Percentiles rank a stretch among this genome's conserved stretches.
Conservation (phyloP, 2,329 filamentous ascomycete species). For the Pyrenophora seminiperda region DNA sequence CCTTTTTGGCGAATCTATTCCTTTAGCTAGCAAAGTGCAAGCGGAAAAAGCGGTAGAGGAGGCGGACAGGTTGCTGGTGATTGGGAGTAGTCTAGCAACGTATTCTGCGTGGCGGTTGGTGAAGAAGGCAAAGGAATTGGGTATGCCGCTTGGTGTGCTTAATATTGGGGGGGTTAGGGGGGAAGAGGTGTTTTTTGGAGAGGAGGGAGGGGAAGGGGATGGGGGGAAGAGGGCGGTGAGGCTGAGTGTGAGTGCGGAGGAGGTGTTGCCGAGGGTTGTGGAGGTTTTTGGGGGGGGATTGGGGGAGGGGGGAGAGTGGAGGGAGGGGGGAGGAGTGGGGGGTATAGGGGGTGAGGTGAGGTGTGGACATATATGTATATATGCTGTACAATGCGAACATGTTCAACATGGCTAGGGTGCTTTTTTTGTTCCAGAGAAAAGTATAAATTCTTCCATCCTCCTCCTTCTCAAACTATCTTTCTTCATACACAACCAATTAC, state of each 20-base stretch:
- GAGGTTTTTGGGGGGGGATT: slow-evolving; percentile 29
- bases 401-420: too few species aligned
- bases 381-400: too few species aligned
- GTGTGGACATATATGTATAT: too few species aligned
- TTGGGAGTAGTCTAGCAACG: slow-evolving; percentile 90
- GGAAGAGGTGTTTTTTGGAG: slow-evolving; percentile 72
- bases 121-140: slow-evolving; percentile 78
- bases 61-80: slow-evolving; percentile 71
- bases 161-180: slow-evolving; percentile 86
- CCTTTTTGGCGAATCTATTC: slow-evolving; percentile 95
- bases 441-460: too few species aligned
- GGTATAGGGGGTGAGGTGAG: too few species aligned
- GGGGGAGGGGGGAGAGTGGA: background rate
- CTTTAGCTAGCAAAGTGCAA: slow-evolving; percentile 67
- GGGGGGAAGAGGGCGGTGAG: slow-evolving; percentile 48
- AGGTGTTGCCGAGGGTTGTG: slow-evolving; percentile 42
- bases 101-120: slow-evolving; percentile 93
- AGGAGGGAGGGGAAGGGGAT: slow-evolving; percentile 57
- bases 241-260: slow-evolving; percentile 49
- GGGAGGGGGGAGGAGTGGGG: too few species aligned
- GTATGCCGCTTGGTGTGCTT: slow-evolving; percentile 84
- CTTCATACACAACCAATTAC: too few species aligned
- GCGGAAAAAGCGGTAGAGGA: slow-evolving; percentile 82
- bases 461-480: too few species aligned
- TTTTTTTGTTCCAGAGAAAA: too few species aligned